Conservation (phyloP, 345 rosid genomes). For the Lagerstroemia speciosa region DNA sequence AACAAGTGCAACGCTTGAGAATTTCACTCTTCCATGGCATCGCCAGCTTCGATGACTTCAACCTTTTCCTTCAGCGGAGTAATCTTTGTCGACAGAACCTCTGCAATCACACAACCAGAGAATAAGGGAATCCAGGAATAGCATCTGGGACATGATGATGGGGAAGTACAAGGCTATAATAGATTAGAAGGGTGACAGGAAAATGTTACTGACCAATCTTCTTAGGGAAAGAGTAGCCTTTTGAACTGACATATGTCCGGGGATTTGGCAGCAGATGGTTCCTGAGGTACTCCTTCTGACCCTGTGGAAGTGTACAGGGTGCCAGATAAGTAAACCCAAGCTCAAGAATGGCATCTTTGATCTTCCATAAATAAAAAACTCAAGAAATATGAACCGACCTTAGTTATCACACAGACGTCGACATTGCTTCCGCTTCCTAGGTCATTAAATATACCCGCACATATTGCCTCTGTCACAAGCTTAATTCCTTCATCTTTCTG, state of each 20-base stretch:
- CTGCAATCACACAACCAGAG: constrained; percentile 6
- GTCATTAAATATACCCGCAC: constrained; percentile 60
- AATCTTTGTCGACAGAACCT: constrained; percentile 15
- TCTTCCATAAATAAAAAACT: too few relatives aligned
- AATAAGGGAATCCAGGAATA: not conserved
- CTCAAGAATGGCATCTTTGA: too few relatives aligned
- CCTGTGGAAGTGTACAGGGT: too few relatives aligned
- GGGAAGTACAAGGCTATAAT: not conserved
- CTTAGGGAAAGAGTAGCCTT: constrained; percentile 15
- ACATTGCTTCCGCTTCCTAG: constrained; percentile 24
- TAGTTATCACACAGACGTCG: constrained; percentile 20
- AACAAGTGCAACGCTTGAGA: not conserved
- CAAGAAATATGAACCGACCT: constrained; percentile 8
- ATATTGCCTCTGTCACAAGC: constrained; percentile 20
- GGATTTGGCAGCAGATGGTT: constrained; percentile 20
- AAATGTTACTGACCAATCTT: constrained; percentile 14
- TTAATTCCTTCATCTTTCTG: constrained; percentile 22
- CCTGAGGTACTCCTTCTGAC: constrained; percentile 20
- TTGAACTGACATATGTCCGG: constrained; percentile 14
- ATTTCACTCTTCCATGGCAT: constrained; percentile 16
- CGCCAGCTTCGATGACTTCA: constrained; percentile 11
- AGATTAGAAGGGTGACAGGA: not conserved
- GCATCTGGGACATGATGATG: not conserved
- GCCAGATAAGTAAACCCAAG: too few relatives aligned
- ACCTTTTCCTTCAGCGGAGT: constrained; percentile 16